Evolutionary conservation across 1,139 yeast genomes (phyloP), one percentile per base, ranked within the genome.

Genomic region (Zygoascus sp.): DNA sequence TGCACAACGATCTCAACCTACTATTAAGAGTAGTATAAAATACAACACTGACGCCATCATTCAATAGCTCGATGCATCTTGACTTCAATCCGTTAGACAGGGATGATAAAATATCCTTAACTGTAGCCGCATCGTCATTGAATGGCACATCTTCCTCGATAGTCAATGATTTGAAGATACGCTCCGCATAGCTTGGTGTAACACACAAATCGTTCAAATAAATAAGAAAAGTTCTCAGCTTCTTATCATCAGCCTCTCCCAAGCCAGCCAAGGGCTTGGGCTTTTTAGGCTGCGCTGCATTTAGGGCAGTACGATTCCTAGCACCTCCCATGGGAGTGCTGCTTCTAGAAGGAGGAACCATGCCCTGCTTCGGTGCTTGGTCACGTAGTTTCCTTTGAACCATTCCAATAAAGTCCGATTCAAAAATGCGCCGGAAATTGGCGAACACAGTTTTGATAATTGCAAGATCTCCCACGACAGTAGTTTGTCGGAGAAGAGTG

Each of bases 171-270:
- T 62, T 63, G 16, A 79, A 57, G 32, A 83, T 68, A 48, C 75
- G 75, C 4, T 65, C 61, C 36, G 82, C 69, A 60, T 83, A 83
- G 25, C 70, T 75, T 32, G 76, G 75, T 11, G 83, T 79, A 42
- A 77, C 66, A 3, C 81, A 77, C 9, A 84, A 69, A 1, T 86
- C 77, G 59, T 84, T 83, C 52, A 84, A 66, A 50, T 81, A 74
- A 2, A 81, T 66, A 36, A 82, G 67, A 58, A 60, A 67, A 68
- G 73, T 38, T 70, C 65, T 68, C 15, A 85, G 64, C 53, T 68
- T 68, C 8, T 64, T 60, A 25, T 73, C 73, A 46, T 73, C 78
- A 15, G 60, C 35, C 1, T 54, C 55, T 10, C 58, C 45, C 8
- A 60, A 45, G 6, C 62, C 61, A 2, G 59, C 56, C 28, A 59